A percentile compares a stretch with the other conserved stretches of the same genome.
Conservation (phyloP, 148 eudicot species). For the Fallopia convolvulus region DNA sequence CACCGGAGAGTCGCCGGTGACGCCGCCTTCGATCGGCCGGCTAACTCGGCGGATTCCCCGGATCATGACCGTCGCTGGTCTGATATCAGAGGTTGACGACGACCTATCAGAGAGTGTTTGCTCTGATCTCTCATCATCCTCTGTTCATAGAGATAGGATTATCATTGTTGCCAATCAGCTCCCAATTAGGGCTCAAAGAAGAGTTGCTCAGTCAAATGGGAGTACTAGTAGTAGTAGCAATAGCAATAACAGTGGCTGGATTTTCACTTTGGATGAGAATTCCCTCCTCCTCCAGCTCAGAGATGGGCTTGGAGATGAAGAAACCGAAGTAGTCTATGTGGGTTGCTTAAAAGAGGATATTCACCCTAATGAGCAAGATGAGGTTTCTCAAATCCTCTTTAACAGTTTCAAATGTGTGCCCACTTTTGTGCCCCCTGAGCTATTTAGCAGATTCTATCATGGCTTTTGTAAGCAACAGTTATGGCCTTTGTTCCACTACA, state of each 20-base stretch:
- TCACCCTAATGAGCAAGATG: constrained; percentile 28
- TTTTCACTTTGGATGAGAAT: constrained; percentile 34
- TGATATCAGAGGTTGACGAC: constrained; percentile 34
- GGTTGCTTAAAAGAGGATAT: constrained; percentile 31
- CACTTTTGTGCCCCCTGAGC: constrained; percentile 26
- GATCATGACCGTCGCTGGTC: constrained; percentile 35
- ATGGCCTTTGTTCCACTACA: constrained; percentile 41
- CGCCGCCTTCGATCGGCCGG: constrained; percentile 18
- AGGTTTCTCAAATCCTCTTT: constrained; percentile 29
- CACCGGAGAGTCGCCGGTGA: constrained; percentile 25
- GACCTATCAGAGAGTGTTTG: constrained; percentile 29
- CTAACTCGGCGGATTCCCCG: constrained; percentile 29
- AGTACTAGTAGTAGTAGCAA: constrained; percentile 10
- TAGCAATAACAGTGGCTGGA: constrained; percentile 22
- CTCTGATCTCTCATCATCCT: constrained; percentile 27
- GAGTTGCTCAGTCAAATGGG: constrained; percentile 11
- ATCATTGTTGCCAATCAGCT: constrained; percentile 34
- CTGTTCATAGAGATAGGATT: constrained; percentile 25
- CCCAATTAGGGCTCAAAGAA: constrained; percentile 26
- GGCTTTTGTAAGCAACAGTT: constrained; percentile 42
- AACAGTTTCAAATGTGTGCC: constrained; percentile 39
- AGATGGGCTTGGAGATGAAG: constrained; percentile 34
- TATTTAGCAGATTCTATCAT: constrained; percentile 23
- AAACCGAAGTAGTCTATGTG: constrained; percentile 33
- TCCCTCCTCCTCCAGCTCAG: constrained; percentile 28